phyloP scores from a whole-genome alignment of 371 early-diverging fungal genomes.

The Fennellomyces sp. region DNA sequence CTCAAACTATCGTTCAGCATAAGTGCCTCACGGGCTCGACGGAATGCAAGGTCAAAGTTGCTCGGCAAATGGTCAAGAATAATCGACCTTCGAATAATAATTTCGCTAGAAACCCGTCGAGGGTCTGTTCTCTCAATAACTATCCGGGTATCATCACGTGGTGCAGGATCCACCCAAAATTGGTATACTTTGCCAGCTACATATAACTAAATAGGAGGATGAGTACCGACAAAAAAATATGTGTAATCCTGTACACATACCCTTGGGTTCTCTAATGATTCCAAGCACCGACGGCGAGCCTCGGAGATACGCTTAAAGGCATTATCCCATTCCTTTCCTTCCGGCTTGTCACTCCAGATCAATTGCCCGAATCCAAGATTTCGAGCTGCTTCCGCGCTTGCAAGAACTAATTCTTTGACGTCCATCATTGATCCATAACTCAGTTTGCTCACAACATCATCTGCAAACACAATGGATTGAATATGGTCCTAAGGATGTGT shows the following conservation, averaged over 20 bases:
- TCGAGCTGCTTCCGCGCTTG: slow-evolving; percentile 43
- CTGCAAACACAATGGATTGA: slow-evolving; percentile 52
- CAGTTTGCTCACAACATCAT: slow-evolving; percentile 53
- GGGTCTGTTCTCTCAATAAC: slow-evolving; percentile 45
- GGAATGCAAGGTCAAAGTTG: slow-evolving; percentile 50
- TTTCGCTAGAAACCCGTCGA: slow-evolving; percentile 38
- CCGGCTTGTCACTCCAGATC: slow-evolving; percentile 31
- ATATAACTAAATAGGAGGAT: slow-evolving; percentile 30
- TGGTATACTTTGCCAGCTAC: slow-evolving; percentile 54
- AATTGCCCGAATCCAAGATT: slow-evolving; percentile 36
- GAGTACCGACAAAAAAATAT: not conserved
- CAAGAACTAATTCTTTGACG: slow-evolving; percentile 49
- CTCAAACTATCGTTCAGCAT: slow-evolving; percentile 25
- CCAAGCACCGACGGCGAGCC: slow-evolving; percentile 34
- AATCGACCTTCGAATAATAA: slow-evolving; percentile 43
- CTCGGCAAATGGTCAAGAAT: slow-evolving; percentile 53
- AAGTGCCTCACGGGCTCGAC: slow-evolving; percentile 42
- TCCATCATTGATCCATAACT: slow-evolving; percentile 57
- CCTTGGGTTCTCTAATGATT: slow-evolving; percentile 41
- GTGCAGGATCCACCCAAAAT: slow-evolving; percentile 54
- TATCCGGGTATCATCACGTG: slow-evolving; percentile 48
- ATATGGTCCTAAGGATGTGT: slow-evolving; percentile 32
- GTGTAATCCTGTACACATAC: slow-evolving; percentile 14
- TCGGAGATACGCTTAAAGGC: slow-evolving; percentile 45
- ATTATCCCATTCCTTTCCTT: slow-evolving; percentile 40